A percentile compares a stretch with the other conserved stretches of the same genome.
These are phyloP conservation scores for Citrus australasica DNA, from an alignment of 345 rosid species.

Conservation along the genomic window DNA sequence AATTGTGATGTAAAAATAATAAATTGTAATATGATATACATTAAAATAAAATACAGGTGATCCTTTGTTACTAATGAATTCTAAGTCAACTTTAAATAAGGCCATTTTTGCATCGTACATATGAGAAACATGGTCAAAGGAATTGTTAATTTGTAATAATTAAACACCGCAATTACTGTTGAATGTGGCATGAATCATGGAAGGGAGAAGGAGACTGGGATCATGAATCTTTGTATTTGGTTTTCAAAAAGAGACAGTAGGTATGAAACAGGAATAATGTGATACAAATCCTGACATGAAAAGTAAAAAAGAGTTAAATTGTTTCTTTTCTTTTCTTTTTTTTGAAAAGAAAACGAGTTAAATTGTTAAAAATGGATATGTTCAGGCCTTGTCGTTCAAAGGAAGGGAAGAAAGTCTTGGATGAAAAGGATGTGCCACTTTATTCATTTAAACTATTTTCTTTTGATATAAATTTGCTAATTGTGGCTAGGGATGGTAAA, in stretches of 20 bases:
- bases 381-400: too few species aligned
- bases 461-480: too few species aligned
- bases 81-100: neutral
- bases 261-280: neutral
- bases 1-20: too few species aligned
- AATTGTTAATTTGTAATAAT: neutral
- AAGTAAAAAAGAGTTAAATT: neutral
- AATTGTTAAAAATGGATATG: neutral
- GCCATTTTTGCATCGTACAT: too few species aligned
- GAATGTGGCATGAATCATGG: neutral
- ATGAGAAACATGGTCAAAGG: neutral
- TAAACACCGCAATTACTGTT: neutral
- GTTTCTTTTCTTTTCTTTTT: too few species aligned
- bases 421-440: too few species aligned
- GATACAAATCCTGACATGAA: neutral
- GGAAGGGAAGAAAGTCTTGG: too few species aligned
- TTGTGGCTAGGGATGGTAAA: too few species aligned
- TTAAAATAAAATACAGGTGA: too few species aligned
- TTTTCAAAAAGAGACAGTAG: neutral
- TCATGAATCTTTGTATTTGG: neutral
- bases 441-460: too few species aligned
- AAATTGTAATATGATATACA: too few species aligned
- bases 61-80: neutral
- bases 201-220: neutral
- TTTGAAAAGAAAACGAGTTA: neutral